phyloP scores from a whole-genome alignment of 257 asterid genomes.

The Mitragyna speciosa region DNA sequence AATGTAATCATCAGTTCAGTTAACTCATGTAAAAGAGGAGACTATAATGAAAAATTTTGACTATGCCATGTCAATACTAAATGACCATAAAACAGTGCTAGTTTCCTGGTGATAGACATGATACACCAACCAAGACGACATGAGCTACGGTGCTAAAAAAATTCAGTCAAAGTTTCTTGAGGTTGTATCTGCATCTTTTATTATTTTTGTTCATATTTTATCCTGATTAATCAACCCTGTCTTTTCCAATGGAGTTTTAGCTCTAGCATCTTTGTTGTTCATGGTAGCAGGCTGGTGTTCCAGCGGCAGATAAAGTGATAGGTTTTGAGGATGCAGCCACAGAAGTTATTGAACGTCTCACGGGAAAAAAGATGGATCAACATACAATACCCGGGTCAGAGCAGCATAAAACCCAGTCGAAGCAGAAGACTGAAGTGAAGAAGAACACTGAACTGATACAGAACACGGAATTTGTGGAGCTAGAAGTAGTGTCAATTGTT shows the following conservation, averaged over 20 bases:
- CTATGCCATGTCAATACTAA: too few relatives aligned
- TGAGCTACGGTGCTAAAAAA: neutral
- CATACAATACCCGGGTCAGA: neutral
- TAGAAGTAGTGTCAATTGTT: slow-evolving; percentile 1
- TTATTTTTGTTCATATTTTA: too few relatives aligned
- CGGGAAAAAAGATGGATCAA: neutral
- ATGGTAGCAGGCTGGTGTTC: neutral
- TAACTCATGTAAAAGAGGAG: too few relatives aligned
- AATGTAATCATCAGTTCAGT: too few relatives aligned
- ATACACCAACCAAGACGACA: neutral
- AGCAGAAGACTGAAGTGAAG: neutral
- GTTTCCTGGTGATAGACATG: too few relatives aligned
- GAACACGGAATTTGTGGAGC: neutral
- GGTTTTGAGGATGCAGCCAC: neutral
- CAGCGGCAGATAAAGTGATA: neutral
- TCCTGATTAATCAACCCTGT: neutral
- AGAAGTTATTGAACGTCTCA: neutral
- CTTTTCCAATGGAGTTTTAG: neutral
- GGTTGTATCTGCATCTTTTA: too few relatives aligned
- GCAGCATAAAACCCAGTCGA: neutral
- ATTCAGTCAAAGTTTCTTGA: neutral
- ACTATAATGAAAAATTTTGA: too few relatives aligned
- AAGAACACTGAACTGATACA: neutral
- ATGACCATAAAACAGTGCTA: too few relatives aligned
- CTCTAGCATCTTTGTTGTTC: neutral